Base-by-base conservation (phyloP, 768 basidiomycete species). In the Podaxis sp. region DNA sequence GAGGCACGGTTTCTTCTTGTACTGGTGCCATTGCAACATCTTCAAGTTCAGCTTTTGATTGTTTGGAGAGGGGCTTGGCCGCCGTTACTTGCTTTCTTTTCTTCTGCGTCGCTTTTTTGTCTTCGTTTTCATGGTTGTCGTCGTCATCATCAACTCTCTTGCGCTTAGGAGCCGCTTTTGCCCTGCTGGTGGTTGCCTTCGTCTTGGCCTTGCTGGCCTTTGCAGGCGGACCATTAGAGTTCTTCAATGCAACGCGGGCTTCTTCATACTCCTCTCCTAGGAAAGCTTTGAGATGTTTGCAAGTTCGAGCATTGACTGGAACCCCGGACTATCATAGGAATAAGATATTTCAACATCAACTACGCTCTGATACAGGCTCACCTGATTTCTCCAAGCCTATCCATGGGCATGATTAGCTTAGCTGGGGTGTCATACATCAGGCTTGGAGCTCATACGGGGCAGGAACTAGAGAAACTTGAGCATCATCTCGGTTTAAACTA, bases 261-360 rank as follows among this genome's bases (percentile, higher is more conserved):
- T 69, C 68, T 65, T 83, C 82, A 67, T 84, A 83, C 33, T 72
- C 73, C 25, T 80, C 79, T 5, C 82, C 82, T 2, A 83, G 71
- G 22, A 82, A 70, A 8, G 74, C 56, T 53, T 75, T 75, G 19
- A 83, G 70, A 65, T 83, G 81, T 61, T 82, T 82, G 72, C 82
- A 83, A 15, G 79, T 76, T 15, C 82, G 77, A 3, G 80, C 80
- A 65, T 81, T 79, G 6, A 79, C 75, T 6, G 80, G 80, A 15
- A 67, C 68, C 2, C 78, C 77, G 55, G 70, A 65, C 73, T 74
- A 46, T 37, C 40, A 7, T 50, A 52, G 47, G 17, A 36, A 47
- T 13, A 55, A 41, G 12, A 41, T 4, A 46, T 7, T 15, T 43
- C 33, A 8, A 41, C 17, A 27, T 7, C 56, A n/a, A 53, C 54